These are phyloP conservation scores for Penicillium sp. DNA, from an alignment of 2,329 filamentous ascomycete genomes.

Conservation along the genomic window DNA sequence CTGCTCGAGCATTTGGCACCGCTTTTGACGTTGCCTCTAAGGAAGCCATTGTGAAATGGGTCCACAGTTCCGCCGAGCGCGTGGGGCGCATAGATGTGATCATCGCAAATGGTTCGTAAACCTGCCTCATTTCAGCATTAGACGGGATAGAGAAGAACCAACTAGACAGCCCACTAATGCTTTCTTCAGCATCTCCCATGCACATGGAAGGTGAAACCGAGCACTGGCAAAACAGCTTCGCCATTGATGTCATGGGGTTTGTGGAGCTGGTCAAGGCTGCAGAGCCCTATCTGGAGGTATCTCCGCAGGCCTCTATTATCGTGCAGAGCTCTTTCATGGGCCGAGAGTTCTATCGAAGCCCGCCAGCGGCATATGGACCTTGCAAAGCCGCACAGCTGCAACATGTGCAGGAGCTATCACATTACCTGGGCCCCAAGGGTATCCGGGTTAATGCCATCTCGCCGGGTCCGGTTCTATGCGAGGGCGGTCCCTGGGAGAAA, in stretches of 20 bases:
- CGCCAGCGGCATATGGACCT: constrained; percentile 23
- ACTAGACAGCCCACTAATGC: too few relatives aligned
- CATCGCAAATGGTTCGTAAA: constrained; percentile 20
- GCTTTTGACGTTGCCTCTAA: constrained; percentile 19
- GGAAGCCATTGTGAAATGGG: constrained; percentile 17
- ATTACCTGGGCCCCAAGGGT: constrained; percentile 23
- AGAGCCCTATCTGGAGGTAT: constrained; percentile 16
- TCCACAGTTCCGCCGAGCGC: constrained; percentile 8
- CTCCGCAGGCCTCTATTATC: constrained; percentile 21
- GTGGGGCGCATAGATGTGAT: constrained; percentile 20
- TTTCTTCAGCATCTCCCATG: constrained; percentile 18
- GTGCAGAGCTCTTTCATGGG: constrained; percentile 25
- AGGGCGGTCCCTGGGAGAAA: constrained; percentile 18
- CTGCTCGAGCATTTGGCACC: constrained; percentile 15
- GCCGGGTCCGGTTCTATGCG: constrained; percentile 26
- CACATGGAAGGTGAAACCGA: constrained; percentile 16
- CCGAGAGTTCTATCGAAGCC: constrained; percentile 24
- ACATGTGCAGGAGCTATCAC: constrained; percentile 25
- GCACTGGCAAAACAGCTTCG: constrained; percentile 19
- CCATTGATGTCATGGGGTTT: constrained; percentile 23
- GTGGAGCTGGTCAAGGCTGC: constrained; percentile 18
- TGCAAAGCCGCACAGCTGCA: constrained; percentile 26
- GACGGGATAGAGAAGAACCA: too few relatives aligned
- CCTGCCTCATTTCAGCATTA: too few relatives aligned
- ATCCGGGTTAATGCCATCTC: constrained; percentile 33